These are phyloP conservation scores for Cryptococcus sp. DNA, from an alignment of 1,284 basidiomycete genomes.

Conservation along the genomic window DNA sequence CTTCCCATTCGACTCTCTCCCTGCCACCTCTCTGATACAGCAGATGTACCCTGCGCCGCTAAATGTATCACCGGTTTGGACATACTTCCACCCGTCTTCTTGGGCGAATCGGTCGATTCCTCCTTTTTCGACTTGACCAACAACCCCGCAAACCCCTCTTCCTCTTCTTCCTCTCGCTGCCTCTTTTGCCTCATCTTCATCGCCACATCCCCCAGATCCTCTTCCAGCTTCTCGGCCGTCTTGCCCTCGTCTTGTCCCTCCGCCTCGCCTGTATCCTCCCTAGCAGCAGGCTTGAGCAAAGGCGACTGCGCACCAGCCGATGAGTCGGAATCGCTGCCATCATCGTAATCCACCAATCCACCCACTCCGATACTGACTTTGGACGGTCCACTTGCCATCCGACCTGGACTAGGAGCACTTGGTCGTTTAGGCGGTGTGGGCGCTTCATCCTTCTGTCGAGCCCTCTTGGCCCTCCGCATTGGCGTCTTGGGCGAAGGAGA, in stretches of 20 bases:
- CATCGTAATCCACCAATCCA: slow-evolving; percentile 44
- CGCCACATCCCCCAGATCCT: slow-evolving; percentile 47
- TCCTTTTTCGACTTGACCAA: slow-evolving; percentile 11
- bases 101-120: background rate
- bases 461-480: background rate
- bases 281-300: background rate
- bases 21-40: background rate
- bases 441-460: background rate
- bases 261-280: background rate
- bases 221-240: slow-evolving; percentile 18
- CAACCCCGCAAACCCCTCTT: slow-evolving; percentile 52
- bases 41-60: too few relatives aligned
- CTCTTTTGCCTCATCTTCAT: slow-evolving; percentile 62
- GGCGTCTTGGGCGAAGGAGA: background rate
- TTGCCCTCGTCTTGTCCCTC: background rate
- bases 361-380: too few relatives aligned
- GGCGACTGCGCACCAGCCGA: slow-evolving; percentile 28
- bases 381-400: slow-evolving; percentile 1
- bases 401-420: slow-evolving; percentile 6
- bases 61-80: too few relatives aligned
- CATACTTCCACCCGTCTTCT: too few relatives aligned
- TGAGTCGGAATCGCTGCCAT: slow-evolving; percentile 43
- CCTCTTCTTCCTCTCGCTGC: slow-evolving; percentile 61
- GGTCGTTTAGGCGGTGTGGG: slow-evolving; percentile 6
- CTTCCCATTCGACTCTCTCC: background rate